Evolutionary conservation across 2,329 filamentous ascomycete species (phyloP).

Genomic region (Calonectria pauciramosa): DNA sequence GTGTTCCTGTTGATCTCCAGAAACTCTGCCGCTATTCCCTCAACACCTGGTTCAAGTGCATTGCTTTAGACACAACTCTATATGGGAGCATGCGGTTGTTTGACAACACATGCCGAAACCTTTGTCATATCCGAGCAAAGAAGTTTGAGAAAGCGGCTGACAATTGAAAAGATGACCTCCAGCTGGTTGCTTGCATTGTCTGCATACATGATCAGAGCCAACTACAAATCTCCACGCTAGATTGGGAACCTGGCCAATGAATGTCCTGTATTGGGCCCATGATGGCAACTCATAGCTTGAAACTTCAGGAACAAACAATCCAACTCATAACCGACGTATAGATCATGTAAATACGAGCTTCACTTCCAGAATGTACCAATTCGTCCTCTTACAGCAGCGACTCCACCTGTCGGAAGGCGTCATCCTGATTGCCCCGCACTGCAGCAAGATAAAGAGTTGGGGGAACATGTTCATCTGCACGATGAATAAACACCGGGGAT

Average conservation of each 20-base stretch:
- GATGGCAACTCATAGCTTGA: neutral
- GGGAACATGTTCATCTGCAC: neutral
- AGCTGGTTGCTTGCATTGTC: neutral
- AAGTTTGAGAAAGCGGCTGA: neutral
- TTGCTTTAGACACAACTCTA: neutral
- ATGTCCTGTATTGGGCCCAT: neutral
- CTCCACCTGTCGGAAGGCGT: slow-evolving; percentile 16
- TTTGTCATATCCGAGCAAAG: neutral
- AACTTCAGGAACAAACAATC: neutral
- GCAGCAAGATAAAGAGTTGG: neutral
- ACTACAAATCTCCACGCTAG: too few species aligned
- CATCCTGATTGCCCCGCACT: slow-evolving; percentile 11
- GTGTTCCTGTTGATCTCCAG: neutral
- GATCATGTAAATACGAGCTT: neutral
- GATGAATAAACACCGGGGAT: neutral
- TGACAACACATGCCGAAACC: neutral
- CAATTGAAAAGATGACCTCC: neutral
- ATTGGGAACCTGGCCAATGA: neutral
- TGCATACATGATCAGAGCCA: neutral
- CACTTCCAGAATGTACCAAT: neutral
- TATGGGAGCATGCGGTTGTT: neutral
- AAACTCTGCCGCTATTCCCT: neutral
- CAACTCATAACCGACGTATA: neutral
- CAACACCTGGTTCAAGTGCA: neutral
- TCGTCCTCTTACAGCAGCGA: neutral